Conservation (phyloP, 1,139 yeast genomes). For the Groenewaldozyma sp. region DNA sequence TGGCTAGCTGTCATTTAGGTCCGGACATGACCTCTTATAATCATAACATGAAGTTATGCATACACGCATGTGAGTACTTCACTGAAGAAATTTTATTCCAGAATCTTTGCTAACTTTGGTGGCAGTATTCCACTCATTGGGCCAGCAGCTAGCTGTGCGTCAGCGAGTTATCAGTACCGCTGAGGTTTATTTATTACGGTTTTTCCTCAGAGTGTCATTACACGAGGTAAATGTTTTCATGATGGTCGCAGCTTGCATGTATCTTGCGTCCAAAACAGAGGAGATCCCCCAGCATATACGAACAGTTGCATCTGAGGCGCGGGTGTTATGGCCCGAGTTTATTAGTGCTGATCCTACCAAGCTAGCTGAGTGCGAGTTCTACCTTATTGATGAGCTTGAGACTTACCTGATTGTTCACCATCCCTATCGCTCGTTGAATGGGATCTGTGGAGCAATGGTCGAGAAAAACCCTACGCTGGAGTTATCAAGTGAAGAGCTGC, state of each 20-base stretch:
- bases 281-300: conserved; percentile 94
- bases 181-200: conserved; percentile 70
- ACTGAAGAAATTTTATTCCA: conserved; percentile 36
- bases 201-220: conserved; percentile 61
- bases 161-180: conserved; percentile 87
- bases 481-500: conserved; percentile 61
- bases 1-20: conserved; percentile 9
- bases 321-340: conserved; percentile 90
- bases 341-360: conserved; percentile 87
- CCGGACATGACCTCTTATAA: conserved; percentile 22
- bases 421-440: conserved; percentile 71
- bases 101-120: not conserved
- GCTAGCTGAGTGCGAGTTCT: conserved; percentile 94
- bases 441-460: conserved; percentile 42
- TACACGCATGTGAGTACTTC: conserved; percentile 26
- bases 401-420: conserved; percentile 76
- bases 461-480: conserved; percentile 27
- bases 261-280: conserved; percentile 87
- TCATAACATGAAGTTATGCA: conserved; percentile 35
- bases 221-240: conserved; percentile 77
- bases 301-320: conserved; percentile 71
- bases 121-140: conserved; percentile 55
- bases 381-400: conserved; percentile 81
- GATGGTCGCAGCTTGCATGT: conserved; percentile 74
- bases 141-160: conserved; percentile 64